phyloP scores from a whole-genome alignment of 805 yeast species.

The Cyberlindnera amylophila region DNA sequence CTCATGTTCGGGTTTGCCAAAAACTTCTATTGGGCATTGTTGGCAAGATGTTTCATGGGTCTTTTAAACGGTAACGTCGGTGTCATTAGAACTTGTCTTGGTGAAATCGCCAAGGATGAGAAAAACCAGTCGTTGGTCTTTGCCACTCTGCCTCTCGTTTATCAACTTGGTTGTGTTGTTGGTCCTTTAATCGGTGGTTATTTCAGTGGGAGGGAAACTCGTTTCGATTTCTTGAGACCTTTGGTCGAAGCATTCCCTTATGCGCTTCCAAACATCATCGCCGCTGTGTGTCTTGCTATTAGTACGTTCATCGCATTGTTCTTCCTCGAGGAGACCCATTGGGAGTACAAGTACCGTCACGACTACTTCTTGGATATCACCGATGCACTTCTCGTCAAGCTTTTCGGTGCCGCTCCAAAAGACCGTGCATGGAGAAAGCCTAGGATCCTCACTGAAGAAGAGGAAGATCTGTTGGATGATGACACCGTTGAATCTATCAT shows the following conservation, averaged over 20 bases:
- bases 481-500: conserved; percentile 1
- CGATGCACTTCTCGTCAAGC: conserved; percentile 6
- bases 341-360: conserved; percentile 15
- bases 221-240: conserved; percentile 9
- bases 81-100: conserved; percentile 18
- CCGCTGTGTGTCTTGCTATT: conserved; percentile 5
- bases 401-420: conserved; percentile 2
- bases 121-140: conserved; percentile 20
- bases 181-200: conserved; percentile 21
- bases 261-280: conserved; percentile 17
- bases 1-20: conserved; percentile 18
- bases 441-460: neutral
- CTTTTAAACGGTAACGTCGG: conserved; percentile 19
- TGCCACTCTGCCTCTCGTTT: conserved; percentile 19
- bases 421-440: conserved; percentile 12
- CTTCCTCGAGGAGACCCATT: conserved; percentile 20
- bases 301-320: conserved; percentile 12
- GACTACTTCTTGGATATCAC: conserved; percentile 16
- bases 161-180: conserved; percentile 16
- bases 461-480: conserved; percentile 2
- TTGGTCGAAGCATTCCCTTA: conserved; percentile 13
- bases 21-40: conserved; percentile 16
- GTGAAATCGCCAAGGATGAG: conserved; percentile 17
- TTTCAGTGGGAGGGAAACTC: conserved; percentile 13
- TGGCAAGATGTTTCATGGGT: conserved; percentile 18